Base-by-base conservation (phyloP, 345 rosid species). In the Camelina neglecta region DNA sequence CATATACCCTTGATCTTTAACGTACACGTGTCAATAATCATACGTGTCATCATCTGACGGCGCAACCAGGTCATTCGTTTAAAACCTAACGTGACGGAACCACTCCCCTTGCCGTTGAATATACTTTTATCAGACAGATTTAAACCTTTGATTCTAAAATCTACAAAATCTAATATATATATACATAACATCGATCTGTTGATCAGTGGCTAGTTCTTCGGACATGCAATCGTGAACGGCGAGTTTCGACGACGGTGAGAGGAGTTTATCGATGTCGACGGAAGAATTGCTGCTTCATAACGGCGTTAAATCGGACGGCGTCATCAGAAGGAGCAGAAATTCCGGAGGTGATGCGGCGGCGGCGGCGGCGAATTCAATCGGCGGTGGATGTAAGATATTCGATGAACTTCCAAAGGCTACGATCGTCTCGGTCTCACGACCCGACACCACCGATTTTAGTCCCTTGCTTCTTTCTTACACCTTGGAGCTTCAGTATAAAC, bases 381-480 rank as follows among this genome's bases (percentile, higher is more conserved):
- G 68, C 29, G 75, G 73, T 2, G 65, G 57, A 62, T 35, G 57
- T 59, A 51, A 72, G 50, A 83, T 92, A 50, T 92, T 94, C 70
- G 89, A 90, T 4, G 91, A 89, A 73, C 80, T 94, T 67, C 98
- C 97, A 0, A 78, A 20, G 31, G 95, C 95, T 15, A 77, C 81
- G 35, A 79, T 92, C 65, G 83, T 90, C 42, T 88, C 95, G 0
- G 97, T 94, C 24, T 89, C 90, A 10, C 76, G 79, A 77, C 91
- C 96, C 0, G 98, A 94, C 41, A 84, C 88, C 0, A 90, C 86
- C 16, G 98, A 94, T 76, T 80, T 89, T 71, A 92, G 97, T 47
- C 97, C 97, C 77, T 88, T 92, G 85, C 88, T 92, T 76, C 84
- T 92, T 54, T 92, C 97, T 70, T 94, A 89, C 82, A 83, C 88